A percentile compares a stretch with the other conserved stretches of the same genome.
Conservation (phyloP, 805 yeast species). For the Teunomyces cretensis region DNA sequence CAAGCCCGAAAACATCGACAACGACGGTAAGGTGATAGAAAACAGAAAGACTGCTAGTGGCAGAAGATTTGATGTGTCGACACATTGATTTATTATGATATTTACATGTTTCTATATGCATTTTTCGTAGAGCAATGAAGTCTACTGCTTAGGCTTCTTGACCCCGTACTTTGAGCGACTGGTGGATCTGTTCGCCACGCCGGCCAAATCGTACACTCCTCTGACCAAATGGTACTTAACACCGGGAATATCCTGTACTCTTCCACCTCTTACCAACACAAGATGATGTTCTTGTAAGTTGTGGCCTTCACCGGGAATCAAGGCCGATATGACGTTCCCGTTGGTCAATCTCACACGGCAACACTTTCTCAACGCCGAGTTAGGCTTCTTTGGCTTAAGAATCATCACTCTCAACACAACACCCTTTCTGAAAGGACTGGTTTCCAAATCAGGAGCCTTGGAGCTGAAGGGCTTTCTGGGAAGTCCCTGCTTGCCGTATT, state of each 20-base stretch:
- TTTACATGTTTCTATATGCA: constrained; percentile 6
- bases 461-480: constrained; percentile 50
- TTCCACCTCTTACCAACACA: constrained; percentile 95
- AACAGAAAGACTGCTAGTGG: constrained; percentile 72
- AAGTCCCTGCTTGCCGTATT: constrained; percentile 56
- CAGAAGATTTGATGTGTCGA: constrained; percentile 51
- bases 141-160: constrained; percentile 60
- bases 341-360: constrained; percentile 91
- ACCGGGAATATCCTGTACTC: constrained; percentile 98
- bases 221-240: constrained; percentile 91
- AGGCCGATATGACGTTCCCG: constrained; percentile 86
- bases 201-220: constrained; percentile 90
- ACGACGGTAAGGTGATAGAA: constrained; percentile 49
- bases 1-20: constrained; percentile 85
- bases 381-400: constrained; percentile 96
- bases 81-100: constrained; percentile 2
- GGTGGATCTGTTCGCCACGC: constrained; percentile 89
- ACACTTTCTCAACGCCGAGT: constrained; percentile 96
- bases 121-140: not conserved
- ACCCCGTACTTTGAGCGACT: constrained; percentile 94
- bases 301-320: constrained; percentile 98
- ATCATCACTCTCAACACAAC: constrained; percentile 93
- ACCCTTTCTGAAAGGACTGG: constrained; percentile 87
- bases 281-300: constrained; percentile 97
- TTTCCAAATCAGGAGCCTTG: constrained; percentile 78